Evolutionary conservation across 768 basidiomycete genomes (phyloP), one percentile per base, ranked within the genome.

Genomic region (Pisolithus orientalis): DNA sequence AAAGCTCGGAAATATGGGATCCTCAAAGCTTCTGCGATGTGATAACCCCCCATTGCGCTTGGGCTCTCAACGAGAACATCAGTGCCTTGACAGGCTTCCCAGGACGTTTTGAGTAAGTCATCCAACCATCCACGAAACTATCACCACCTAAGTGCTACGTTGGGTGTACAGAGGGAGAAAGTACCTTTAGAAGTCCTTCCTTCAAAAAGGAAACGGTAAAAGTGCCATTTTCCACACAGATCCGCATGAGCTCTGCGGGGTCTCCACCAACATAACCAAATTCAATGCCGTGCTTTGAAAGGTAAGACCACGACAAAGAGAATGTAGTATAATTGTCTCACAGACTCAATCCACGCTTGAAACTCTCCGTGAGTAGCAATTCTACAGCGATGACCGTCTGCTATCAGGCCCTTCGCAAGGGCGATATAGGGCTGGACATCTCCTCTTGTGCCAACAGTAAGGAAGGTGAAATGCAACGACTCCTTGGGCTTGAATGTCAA

Each of bases 351-450:
- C 95, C 95, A 99, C 43, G 87, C 85, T 66, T 83, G 81, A 70
- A 94, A 99, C 68, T 98, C 96, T 24, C 85, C 87, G 59, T 99
- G 95, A 8, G 93, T 94, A 4, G 96, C 95, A 56, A 99, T 98
- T 57, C 83, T 84, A 53, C 84, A 86, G 39, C 72, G 79, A 68
- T 99, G 95, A 0, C 95, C 95, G 66, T 95, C 90, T 5, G 83
- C 82, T 69, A 90, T 85, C 25, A 95, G 70, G 0, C 93, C 94
- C 67, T 94, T 96, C 24, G 90, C 90, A 8, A 99, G 76, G 2
- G 96, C 86, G 60, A 99, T 98, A 65, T 98, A 99, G 10, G 95
- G 95, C 68, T 99, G 95, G 8, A 98, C 96, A 65, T 99, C 95
- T 48, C 95, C 95, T 47, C 95, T 80, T 21, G 92, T 94, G 6